These are phyloP conservation scores for Inonotus obliquus DNA, from an alignment of 1,284 basidiomycete genomes.

Conservation along the genomic window DNA sequence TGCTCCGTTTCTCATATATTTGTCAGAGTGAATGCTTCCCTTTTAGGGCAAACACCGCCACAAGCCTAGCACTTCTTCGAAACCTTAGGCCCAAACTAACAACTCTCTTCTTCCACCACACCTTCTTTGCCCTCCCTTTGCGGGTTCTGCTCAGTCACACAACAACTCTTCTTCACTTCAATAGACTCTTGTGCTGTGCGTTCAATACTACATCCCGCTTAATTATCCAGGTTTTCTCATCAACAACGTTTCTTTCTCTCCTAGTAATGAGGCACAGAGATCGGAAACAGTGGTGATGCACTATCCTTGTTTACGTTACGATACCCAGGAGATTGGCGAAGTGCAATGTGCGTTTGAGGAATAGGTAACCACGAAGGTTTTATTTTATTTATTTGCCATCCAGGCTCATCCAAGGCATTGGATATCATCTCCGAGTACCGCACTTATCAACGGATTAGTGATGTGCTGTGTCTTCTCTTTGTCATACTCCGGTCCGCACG, in stretches of 20 bases:
- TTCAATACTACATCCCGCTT: neutral
- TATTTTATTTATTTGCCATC: neutral
- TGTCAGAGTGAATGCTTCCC: neutral
- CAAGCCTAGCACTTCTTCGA: neutral
- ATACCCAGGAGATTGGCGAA: neutral
- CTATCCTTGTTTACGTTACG: neutral
- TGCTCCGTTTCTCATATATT: neutral
- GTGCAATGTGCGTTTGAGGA: neutral
- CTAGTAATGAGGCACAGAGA: neutral
- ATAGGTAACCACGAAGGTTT: neutral
- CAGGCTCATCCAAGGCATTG: neutral
- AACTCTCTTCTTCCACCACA: neutral
- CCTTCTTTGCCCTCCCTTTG: neutral
- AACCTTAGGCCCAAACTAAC: conserved; percentile 7
- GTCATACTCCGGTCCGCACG: conserved; percentile 10
- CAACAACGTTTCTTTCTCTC: neutral
- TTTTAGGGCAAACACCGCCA: neutral
- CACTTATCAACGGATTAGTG: neutral
- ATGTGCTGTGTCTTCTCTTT: neutral
- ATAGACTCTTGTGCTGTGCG: neutral
- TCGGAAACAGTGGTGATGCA: neutral
- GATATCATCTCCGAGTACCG: neutral
- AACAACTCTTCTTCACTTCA: too few relatives aligned
- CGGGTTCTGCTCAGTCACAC: neutral
- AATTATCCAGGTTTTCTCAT: neutral